Conservation (phyloP, 208 protist species). For the Chromosphaera perkinsii region DNA sequence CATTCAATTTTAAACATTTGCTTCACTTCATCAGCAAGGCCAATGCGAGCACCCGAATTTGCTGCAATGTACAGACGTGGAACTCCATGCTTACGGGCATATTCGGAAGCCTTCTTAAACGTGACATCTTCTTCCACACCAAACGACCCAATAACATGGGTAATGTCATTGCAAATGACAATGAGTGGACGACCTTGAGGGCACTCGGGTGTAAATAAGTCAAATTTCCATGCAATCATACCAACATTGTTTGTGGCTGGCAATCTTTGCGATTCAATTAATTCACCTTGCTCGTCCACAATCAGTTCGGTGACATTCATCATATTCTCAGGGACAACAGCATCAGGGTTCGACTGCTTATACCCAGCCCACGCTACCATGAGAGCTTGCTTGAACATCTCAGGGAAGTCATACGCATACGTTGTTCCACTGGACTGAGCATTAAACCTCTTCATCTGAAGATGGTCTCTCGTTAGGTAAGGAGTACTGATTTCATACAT, state of each 20-base stretch:
- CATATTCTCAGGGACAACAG: too few species aligned
- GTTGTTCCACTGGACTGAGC: constrained; percentile 75
- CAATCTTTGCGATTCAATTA: constrained; percentile 1
- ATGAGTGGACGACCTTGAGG: constrained; percentile 72
- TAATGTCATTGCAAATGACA: constrained; percentile 97
- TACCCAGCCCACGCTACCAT: too few species aligned
- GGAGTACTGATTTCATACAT: background rate
- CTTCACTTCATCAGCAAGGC: constrained; percentile 83
- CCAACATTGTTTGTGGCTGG: constrained; percentile 58
- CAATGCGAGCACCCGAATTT: constrained; percentile 93
- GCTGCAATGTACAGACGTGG: constrained; percentile 91
- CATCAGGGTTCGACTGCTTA: too few species aligned
- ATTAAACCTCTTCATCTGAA: constrained; percentile 57
- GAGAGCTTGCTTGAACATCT: constrained; percentile 76
- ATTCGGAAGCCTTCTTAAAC: constrained; percentile 74
- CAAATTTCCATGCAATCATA: constrained; percentile 87
- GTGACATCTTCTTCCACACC: constrained; percentile 62
- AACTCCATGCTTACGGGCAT: constrained; percentile 72
- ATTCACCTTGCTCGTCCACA: constrained; percentile 34
- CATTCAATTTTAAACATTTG: constrained; percentile 55
- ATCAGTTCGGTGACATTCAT: too few species aligned
- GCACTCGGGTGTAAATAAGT: constrained; percentile 77
- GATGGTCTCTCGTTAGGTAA: constrained; percentile 14
- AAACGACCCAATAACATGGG: constrained; percentile 88
- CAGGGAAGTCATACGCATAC: constrained; percentile 88